Evolutionary conservation across 75 land plant genomes (phyloP), one percentile per base, ranked within the genome.

Genomic region (Pseudotsuga menziesii): DNA sequence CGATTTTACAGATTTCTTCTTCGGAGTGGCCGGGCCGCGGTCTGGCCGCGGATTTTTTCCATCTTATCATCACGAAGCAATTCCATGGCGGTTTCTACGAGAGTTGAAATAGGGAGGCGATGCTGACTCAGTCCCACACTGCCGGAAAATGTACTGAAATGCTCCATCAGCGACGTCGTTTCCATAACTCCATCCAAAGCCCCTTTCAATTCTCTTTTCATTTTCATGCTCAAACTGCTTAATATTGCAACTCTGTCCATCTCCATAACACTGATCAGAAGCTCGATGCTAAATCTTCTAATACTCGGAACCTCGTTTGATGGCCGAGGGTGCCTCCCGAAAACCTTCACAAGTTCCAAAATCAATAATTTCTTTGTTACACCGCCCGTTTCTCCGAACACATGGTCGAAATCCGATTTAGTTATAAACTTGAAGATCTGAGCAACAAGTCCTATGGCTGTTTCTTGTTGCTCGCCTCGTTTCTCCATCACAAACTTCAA

Each of bases 91-190:
- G 48, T 5, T 6, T 41, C 7, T 41, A 41, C 48, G 48, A 41
- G 48, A 6, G 48, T 5, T 19, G 77, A 82, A 20, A 91, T 67
- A 4, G 84, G 16, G 22, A 22, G 57, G 11, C 70, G 58, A 67
- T 89, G 87, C n/a, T 84, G 82, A 77, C 77, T 80, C 19, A 91
- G 13, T 13, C 93, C 93, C 62, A 87, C 87, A 27, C 82, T 85
- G 4, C 93, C 93, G 2, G 73, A 72, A 3, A 72, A 44, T 20
- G 11, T 72, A 23, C 4, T 72, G 55, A 19, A 72, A n/a, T 14
- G 5, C 73, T 72, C 73, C 55, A 72, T 7, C 25, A 48, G 52
- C 15, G 55, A 72, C 73, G 73, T 72, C 5, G 54, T 44, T 8
- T 72, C 73, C 26, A 9, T 20, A 20, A 72, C 56, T 8, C 25